A percentile compares a stretch with the other conserved stretches of the same genome.
These are phyloP conservation scores for Xylariaceae sp. DNA, from an alignment of 2,329 filamentous ascomycete species.

Conservation along the genomic window DNA sequence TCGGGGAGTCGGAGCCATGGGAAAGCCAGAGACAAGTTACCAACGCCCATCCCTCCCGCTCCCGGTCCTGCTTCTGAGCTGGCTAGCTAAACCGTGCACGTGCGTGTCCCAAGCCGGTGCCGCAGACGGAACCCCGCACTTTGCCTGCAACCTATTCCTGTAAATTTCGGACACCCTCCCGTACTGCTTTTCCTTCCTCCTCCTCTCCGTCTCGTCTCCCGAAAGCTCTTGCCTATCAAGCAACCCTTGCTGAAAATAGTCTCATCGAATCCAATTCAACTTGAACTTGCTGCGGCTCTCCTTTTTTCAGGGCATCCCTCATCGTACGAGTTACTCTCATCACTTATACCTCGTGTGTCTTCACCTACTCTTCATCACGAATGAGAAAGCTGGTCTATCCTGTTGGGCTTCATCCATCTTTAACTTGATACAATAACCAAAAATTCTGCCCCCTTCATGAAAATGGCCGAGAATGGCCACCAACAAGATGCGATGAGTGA, in stretches of 20 bases:
- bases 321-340: neutral
- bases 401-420: neutral
- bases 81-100: neutral
- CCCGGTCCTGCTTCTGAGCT: neutral
- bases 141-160: neutral
- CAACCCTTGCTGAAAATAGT: neutral
- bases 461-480: neutral
- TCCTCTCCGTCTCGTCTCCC: no score
- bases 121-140: slow-evolving; percentile 2
- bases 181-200: neutral
- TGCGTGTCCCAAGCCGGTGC: slow-evolving; percentile 1
- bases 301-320: neutral
- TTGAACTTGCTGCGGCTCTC: neutral
- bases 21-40: no score
- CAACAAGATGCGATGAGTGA: neutral
- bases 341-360: neutral
- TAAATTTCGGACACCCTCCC: slow-evolving; percentile 1
- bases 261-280: neutral
- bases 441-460: no score
- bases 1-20: no score
- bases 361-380: neutral
- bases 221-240: neutral
- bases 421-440: neutral
- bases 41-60: neutral
- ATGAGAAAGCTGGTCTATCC: neutral